Conservation (phyloP, 805 yeast genomes). For the Saccharomycopsis fibuligera region DNA sequence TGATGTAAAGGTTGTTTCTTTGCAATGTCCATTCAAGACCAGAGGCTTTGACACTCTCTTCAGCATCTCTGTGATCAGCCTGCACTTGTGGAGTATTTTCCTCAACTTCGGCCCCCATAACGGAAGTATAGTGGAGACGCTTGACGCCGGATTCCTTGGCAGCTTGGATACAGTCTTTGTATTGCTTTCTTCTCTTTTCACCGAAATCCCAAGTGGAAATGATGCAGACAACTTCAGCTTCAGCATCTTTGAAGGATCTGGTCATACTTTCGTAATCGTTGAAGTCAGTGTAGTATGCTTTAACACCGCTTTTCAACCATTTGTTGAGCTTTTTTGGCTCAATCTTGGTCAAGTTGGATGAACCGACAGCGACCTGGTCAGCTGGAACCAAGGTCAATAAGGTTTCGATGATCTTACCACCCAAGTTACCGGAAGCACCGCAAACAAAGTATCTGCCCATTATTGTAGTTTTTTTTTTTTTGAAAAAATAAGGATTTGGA, state of each 20-base stretch:
- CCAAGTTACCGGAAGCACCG: not conserved
- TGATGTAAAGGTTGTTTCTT: constrained; percentile 14
- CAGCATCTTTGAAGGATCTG: constrained; percentile 6
- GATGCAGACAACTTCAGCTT: constrained; percentile 11
- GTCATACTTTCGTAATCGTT: constrained; percentile 15
- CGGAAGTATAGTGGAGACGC: constrained; percentile 17
- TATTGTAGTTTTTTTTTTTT: too few relatives aligned
- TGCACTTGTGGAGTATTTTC: constrained; percentile 17
- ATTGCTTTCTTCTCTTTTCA: constrained; percentile 11
- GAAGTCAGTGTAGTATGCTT: not conserved
- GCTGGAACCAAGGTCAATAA: not conserved
- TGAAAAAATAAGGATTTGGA: too few relatives aligned
- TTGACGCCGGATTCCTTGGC: constrained; percentile 14
- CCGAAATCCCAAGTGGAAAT: constrained; percentile 18
- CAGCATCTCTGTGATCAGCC: constrained; percentile 16
- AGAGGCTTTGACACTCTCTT: constrained; percentile 7
- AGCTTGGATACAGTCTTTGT: constrained; percentile 14
- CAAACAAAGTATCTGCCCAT: not conserved
- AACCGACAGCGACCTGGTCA: not conserved
- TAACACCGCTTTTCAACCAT: not conserved
- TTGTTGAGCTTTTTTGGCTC: not conserved
- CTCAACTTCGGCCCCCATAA: constrained; percentile 18
- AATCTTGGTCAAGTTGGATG: not conserved
- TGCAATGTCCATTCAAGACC: constrained; percentile 14
- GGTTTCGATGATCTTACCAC: not conserved